These are phyloP conservation scores for Priceomyces haplophilus DNA, from an alignment of 805 yeast species.

Conservation along the genomic window DNA sequence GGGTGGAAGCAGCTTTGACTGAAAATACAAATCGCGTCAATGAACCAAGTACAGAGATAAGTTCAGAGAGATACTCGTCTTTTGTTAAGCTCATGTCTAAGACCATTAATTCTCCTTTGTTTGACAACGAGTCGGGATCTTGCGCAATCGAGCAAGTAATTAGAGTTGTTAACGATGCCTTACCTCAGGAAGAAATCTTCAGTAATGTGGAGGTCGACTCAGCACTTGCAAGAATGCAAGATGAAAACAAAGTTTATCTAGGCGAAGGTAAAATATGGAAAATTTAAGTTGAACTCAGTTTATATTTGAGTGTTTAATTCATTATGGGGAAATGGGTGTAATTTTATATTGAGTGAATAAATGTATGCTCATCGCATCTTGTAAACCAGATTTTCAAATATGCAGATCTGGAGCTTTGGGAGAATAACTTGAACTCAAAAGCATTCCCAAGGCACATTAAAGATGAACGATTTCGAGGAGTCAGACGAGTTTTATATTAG, in stretches of 20 bases:
- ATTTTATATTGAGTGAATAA: background rate
- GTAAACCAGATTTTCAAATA: too few relatives aligned
- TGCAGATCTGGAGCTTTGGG: too few relatives aligned
- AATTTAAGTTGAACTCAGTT: slow-evolving; percentile 17
- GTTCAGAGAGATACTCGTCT: slow-evolving; percentile 29
- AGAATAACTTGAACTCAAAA: too few relatives aligned
- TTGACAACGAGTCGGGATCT: slow-evolving; percentile 30
- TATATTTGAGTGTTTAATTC: background rate
- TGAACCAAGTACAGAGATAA: slow-evolving; percentile 18
- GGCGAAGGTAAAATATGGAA: slow-evolving; percentile 40
- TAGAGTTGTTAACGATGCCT: slow-evolving; percentile 30
- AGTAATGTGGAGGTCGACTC: slow-evolving; percentile 25
- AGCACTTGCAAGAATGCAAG: slow-evolving; percentile 32
- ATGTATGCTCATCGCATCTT: slow-evolving; percentile 2
- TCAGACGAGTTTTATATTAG: slow-evolving; percentile 7
- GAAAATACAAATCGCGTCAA: slow-evolving; percentile 19
- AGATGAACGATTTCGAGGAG: background rate
- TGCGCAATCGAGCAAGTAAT: slow-evolving; percentile 32
- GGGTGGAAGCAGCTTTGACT: slow-evolving; percentile 15
- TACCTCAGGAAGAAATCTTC: slow-evolving; percentile 41
- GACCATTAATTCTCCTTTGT: slow-evolving; percentile 29
- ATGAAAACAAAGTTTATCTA: slow-evolving; percentile 35
- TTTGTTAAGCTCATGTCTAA: slow-evolving; percentile 31
- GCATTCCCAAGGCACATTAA: background rate
- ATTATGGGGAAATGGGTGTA: slow-evolving; percentile 1